Base-by-base conservation (phyloP, 257 asterid species). In the Ehretia macrophylla region DNA sequence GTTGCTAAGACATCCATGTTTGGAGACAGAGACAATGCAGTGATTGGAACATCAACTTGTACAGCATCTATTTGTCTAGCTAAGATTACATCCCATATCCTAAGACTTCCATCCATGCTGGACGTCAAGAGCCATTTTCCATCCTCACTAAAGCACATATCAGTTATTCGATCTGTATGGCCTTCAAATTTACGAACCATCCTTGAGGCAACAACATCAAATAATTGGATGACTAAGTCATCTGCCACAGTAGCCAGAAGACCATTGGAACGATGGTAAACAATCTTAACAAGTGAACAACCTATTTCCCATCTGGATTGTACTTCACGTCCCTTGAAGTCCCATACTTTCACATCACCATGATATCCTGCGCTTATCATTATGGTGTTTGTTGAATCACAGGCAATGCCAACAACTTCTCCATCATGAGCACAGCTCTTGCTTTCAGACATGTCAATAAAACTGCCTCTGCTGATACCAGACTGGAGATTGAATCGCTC, bases 401-500 rank as follows among this genome's bases (percentile, higher is more conserved):
- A 87, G 56, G 87, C 87, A 62, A 90, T 65, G 11, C 98, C 97
- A 59, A 79, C 72, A 47, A 87, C 93, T 80, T 85, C 96, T 49
- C 95, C 85, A 61, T 65, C 72, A 61, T 87, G 96, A 58, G 94
- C 96, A 63, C 68, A 60, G 13, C 64, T 32, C 37, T 72, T 85
- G 58, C 75, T 78, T 62, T 79, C 87, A 14, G 79, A 76, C 5
- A 13, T 51, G 62, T 90, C 96, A 48, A 87, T 59, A 55, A 85
- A 90, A 78, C 81, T 78, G 62, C 98, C 98, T 66, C 96, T 84
- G 69, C 85, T 83, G 66, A 80, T 78, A 58, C 96, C 98, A 8
- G 98, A 90, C 80, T 90, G 96, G 63, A 90, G 98, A 68, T 87
- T 90, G 68, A 87, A 90, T 19, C 94, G 80, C 85, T 90, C 98